Evolutionary conservation across 805 yeast genomes (phyloP).

Genomic region (Kuraishia piskuri): DNA sequence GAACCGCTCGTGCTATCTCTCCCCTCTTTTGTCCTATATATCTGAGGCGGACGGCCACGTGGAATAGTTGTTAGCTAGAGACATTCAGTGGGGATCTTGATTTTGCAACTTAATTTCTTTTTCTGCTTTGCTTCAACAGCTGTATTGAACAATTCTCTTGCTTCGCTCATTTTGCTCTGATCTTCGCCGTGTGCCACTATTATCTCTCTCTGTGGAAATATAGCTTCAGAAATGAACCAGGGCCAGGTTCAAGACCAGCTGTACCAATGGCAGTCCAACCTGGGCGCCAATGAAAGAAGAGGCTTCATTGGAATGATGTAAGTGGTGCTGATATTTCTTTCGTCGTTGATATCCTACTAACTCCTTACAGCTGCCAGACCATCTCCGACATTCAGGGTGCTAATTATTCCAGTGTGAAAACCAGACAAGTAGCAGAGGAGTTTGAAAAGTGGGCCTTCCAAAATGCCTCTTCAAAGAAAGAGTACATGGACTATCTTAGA

Average conservation of each 20-base stretch:
- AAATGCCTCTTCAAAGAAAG: slow-evolving; percentile 47
- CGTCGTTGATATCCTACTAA: neutral
- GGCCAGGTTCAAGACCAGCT: neutral
- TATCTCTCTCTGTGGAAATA: neutral
- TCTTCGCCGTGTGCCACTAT: neutral
- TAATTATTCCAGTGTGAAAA: slow-evolving; percentile 24
- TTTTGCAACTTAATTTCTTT: no score
- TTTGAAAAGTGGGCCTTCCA: slow-evolving; percentile 60
- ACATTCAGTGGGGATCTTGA: neutral
- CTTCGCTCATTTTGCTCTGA: neutral
- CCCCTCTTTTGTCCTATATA: neutral
- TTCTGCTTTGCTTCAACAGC: neutral
- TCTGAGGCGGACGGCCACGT: neutral
- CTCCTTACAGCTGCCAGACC: slow-evolving; percentile 12
- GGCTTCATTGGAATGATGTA: slow-evolving; percentile 19
- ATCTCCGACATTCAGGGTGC: slow-evolving; percentile 25
- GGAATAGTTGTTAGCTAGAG: neutral
- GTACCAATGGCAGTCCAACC: slow-evolving; percentile 9
- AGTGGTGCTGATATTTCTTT: neutral
- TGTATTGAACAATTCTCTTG: neutral
- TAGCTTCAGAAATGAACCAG: neutral
- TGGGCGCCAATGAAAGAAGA: slow-evolving; percentile 20
- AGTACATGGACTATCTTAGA: slow-evolving; percentile 43
- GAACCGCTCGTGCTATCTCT: neutral
- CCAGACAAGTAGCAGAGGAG: slow-evolving; percentile 55